These are phyloP conservation scores for Penicillium fuscoglaucum DNA, from an alignment of 2,329 filamentous ascomycete species.

Conservation along the genomic window DNA sequence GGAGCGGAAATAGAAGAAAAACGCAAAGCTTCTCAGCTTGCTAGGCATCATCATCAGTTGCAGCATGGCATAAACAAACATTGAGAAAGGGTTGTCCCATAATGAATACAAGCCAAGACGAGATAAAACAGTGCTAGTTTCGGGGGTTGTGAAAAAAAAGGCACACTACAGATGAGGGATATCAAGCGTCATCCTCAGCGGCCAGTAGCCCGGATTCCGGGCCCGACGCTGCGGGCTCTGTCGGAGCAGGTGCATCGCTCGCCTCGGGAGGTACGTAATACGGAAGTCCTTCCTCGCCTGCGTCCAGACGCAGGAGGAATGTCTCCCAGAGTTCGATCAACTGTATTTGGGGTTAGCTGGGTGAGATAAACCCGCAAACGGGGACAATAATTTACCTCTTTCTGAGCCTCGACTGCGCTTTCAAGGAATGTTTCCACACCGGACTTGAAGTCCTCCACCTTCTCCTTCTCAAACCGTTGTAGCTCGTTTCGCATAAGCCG, in stretches of 20 bases:
- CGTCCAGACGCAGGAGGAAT: slow-evolving; percentile 92
- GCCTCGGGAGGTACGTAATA: slow-evolving; percentile 42
- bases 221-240: slow-evolving; percentile 20
- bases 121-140: not conserved
- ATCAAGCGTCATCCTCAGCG: slow-evolving; percentile 20
- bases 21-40: slow-evolving; percentile 5
- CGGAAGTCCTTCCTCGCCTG: slow-evolving; percentile 74
- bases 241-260: slow-evolving; percentile 18
- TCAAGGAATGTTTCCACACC: slow-evolving; percentile 97
- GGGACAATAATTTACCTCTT: slow-evolving; percentile 68
- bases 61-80: slow-evolving; percentile 4
- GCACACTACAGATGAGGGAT: no score
- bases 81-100: not conserved
- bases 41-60: slow-evolving; percentile 14
- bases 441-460: slow-evolving; percentile 98
- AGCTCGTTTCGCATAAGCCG: slow-evolving; percentile 86
- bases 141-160: not conserved
- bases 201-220: slow-evolving; percentile 10
- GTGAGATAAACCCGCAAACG: not conserved
- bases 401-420: slow-evolving; percentile 95
- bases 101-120: slow-evolving; percentile 7
- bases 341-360: slow-evolving; percentile 53
- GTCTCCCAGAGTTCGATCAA: slow-evolving; percentile 95
- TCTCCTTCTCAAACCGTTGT: slow-evolving; percentile 92
- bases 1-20: slow-evolving; percentile 5